phyloP scores from a whole-genome alignment of 768 basidiomycete species.

The Baorangia bicolor region DNA sequence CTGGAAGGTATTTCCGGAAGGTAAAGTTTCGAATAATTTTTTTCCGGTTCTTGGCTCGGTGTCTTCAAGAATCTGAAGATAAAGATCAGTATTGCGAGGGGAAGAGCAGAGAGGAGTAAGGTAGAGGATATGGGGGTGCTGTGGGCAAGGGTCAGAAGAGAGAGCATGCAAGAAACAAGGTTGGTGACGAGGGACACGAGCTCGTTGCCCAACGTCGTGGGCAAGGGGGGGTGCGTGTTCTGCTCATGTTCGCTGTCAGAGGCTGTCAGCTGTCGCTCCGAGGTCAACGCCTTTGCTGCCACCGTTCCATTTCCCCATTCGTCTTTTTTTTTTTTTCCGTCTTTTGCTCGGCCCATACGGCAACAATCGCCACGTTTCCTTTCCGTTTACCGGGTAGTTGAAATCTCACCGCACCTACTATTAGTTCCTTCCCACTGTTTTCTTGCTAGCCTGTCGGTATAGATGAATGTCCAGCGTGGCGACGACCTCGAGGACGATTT shows the following conservation, averaged over 20 bases:
- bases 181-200: conserved; percentile 3
- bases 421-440: conserved; percentile 3
- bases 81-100: conserved; percentile 9
- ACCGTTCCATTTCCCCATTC: conserved; percentile 15
- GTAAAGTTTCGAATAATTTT: neutral
- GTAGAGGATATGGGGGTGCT: neutral
- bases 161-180: conserved; percentile 9
- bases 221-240: conserved; percentile 18
- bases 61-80: neutral
- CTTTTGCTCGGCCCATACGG: neutral
- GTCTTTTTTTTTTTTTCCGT: neutral
- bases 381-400: too few species aligned
- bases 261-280: neutral
- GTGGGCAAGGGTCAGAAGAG: conserved; percentile 12
- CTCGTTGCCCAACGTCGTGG: conserved; percentile 7
- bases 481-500: conserved; percentile 89
- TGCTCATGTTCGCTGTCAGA: conserved; percentile 28
- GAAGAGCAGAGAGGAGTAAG: neutral
- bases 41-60: neutral
- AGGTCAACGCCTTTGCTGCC: neutral
- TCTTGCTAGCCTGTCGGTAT: neutral
- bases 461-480: conserved; percentile 43
- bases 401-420: too few species aligned
- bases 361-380: too few species aligned
- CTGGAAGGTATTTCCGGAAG: neutral